Conservation (phyloP, 257 asterid genomes). For the Cordia subcordata region DNA sequence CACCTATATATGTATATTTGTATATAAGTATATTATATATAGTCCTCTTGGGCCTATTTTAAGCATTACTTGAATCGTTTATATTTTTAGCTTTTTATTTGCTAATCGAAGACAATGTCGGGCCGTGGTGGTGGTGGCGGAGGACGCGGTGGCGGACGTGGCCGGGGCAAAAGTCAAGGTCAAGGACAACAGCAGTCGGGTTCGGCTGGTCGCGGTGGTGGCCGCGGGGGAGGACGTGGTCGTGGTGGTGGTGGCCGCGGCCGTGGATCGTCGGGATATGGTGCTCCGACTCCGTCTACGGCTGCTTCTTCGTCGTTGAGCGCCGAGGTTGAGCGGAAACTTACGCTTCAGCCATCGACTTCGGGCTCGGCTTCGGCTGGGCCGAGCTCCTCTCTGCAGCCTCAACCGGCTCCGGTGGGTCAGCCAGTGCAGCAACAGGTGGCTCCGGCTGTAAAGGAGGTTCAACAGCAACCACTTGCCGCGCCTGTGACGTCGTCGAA, state of each 20-base stretch:
- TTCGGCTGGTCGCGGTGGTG: constrained; percentile 1
- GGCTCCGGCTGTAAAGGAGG: background rate
- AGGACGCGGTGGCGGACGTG: background rate
- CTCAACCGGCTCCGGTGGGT: constrained; percentile 3
- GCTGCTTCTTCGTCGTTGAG: constrained; percentile 14
- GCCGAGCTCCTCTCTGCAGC: constrained; percentile 9
- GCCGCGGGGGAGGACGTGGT: constrained; percentile 13
- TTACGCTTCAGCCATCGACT: constrained; percentile 18
- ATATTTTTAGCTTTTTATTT: too few relatives aligned
- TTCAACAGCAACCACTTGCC: background rate
- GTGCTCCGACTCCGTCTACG: constrained; percentile 21
- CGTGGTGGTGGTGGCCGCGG: constrained; percentile 31
- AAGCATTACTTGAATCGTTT: too few relatives aligned
- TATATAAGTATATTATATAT: too few relatives aligned
- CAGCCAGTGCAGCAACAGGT: background rate
- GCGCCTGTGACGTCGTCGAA: constrained; percentile 49
- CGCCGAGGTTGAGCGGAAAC: constrained; percentile 31
- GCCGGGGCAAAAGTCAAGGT: constrained; percentile 1
- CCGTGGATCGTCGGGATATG: background rate
- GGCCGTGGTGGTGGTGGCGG: constrained; percentile 20
- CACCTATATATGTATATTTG: too few relatives aligned
- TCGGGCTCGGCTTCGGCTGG: constrained; percentile 19
- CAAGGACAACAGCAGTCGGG: background rate
- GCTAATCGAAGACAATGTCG: too few relatives aligned
- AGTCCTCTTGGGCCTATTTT: too few relatives aligned